Base-by-base conservation (phyloP, 306 rosid species). In the Delonix regia region DNA sequence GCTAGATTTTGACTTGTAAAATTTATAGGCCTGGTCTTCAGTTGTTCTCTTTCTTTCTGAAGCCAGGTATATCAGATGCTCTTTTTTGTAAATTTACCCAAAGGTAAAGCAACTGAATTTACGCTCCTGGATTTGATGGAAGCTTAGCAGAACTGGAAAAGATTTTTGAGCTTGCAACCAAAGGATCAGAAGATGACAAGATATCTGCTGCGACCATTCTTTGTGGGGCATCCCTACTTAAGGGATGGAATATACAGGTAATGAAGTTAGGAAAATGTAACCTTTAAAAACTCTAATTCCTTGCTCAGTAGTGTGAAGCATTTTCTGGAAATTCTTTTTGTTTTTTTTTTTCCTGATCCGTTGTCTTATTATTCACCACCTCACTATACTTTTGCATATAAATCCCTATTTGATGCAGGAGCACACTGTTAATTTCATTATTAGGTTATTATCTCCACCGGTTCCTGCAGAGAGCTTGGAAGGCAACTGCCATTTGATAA, bases 61-160 rank as follows among this genome's bases (percentile, higher is more conserved):
- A 91, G 97, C 86, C 93, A 87, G 98, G 96, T 87, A 78, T 89
- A 85, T 92, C 89, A 88, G 91, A 93, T 95, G 94, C 91, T 91
- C 90, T 92, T 92, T 90, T 90, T 93, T 88, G 88, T 89, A 85
- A 86, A 89, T 88, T 89, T 82, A 81, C 84, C 89, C 89, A 89
- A 89, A 85, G 89, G 86, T 88, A 91, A 93, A 87, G 90, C 96
- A 79, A 93, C 95, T 93, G 97, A 96, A 91, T 87, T 89, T 96
- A 95, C 87, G 91, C 98, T 96, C 94, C 89, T 96, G 97, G 96
- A 79, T 96, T 96, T 91, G 88, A 93, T 96, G 99, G 97, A 96
- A 93, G 99, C 90, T 93, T 96, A 86, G 96, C 99, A 91, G 99
- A 96, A 64, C 89, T 96, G 83, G 92, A 96, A 90, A 96, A 91